These are phyloP conservation scores for Chaetoscypha palmicola DNA, from an alignment of 2,329 filamentous ascomycete genomes.

Conservation along the genomic window DNA sequence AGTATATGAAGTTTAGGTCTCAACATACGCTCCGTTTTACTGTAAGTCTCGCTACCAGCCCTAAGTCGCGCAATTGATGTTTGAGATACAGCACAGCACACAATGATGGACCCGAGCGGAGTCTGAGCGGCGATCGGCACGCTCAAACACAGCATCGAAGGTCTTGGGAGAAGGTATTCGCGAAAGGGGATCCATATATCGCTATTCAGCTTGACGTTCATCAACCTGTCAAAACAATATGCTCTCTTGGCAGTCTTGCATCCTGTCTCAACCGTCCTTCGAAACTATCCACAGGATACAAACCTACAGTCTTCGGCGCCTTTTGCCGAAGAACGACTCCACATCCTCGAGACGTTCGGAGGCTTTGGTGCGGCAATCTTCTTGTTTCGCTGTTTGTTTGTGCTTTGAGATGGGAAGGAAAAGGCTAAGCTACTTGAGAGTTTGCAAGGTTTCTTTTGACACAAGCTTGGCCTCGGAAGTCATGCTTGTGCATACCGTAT, in stretches of 20 bases:
- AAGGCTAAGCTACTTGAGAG: no score
- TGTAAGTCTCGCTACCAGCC: no score
- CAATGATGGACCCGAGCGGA: no score
- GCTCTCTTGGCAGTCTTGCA: conserved; percentile 6
- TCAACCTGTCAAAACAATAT: neutral
- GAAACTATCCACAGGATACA: conserved; percentile 1
- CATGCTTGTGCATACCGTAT: no score
- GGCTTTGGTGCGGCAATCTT: neutral
- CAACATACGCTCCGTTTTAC: no score
- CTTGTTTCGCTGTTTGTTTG: neutral
- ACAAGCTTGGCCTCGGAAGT: no score
- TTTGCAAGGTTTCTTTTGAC: no score
- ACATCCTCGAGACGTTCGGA: neutral
- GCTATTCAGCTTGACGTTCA: neutral
- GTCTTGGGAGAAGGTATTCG: neutral
- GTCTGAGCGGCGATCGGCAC: no score
- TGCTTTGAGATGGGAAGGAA: no score
- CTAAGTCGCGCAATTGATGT: no score
- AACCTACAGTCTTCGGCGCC: neutral
- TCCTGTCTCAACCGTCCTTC: conserved; percentile 1
- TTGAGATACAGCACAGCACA: no score
- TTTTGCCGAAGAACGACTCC: neutral
- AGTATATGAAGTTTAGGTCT: no score
- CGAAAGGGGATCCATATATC: neutral
- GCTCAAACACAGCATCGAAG: neutral